Evolutionary conservation across 352 stramenopile genomes (phyloP), one percentile per base, ranked within the genome.

Genomic region (Globisporangium uncinulatum): DNA sequence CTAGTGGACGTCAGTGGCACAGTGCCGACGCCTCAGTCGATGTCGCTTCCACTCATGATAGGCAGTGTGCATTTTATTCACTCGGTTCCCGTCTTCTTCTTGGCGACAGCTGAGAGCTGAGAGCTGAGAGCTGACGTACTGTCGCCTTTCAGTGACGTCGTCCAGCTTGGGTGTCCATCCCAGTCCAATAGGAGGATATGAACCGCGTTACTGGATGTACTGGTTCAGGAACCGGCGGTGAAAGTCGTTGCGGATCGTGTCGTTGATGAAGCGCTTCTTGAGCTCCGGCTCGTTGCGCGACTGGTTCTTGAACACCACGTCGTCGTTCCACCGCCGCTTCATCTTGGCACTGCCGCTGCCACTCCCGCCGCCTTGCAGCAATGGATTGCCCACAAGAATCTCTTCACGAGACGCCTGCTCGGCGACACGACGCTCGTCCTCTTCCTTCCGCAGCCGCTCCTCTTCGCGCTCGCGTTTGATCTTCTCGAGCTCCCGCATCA

Each of bases 181-280:
- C 24, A 29, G 24, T 51, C 41, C 39, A 61, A 1, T 29, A 20
- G 7, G 20, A 19, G 42, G 20, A 29, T 6, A 39, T 6, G 34
- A 34, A 10, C 24, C 39, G 34, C 47, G 24, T 70, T 85, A 95
- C 68, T 93, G 79, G 49, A 95, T 84, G 65, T 92, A 99, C 73
- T 98, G 99, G 68, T 97, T 98, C 55, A 99, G 70, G 74, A 99
- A 99, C 57, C 93, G 79, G 54, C 94, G 95, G 76, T 99, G 97
- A 70, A 99, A 99, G 67, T 99, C 97, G 79, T 99, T 99, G 55
- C 97, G 87, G 59, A 99, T 97, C 8, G 97, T 99, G 76, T 99
- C 97, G 74, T 99, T 99, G 70, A 99, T 98, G 73, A 99, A 99
- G 56, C 96, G 85, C 69, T 99, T 99, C 71, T 92, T 95, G 41